A percentile compares a stretch with the other conserved stretches of the same genome.
Conservation (phyloP, 352 stramenopile genomes). For the Phytophthora pinifolia region DNA sequence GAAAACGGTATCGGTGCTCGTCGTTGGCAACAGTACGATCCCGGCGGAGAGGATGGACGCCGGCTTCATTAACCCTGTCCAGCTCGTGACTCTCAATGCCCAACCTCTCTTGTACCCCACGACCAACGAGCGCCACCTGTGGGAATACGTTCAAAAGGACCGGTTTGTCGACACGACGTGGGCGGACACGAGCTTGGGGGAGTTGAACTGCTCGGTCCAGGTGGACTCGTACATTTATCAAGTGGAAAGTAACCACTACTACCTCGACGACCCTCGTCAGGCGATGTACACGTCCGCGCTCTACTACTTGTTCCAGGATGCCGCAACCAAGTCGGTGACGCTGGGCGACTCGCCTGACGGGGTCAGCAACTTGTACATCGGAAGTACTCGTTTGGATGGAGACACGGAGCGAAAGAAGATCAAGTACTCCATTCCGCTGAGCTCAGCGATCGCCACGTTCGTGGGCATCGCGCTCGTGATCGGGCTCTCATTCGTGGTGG, state of each 20-base stretch:
- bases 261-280: constrained; percentile 41
- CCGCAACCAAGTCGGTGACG: constrained; percentile 31
- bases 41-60: constrained; percentile 16
- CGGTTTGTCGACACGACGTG: constrained; percentile 17
- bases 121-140: constrained; percentile 20
- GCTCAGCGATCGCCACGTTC: constrained; percentile 44
- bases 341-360: constrained; percentile 3
- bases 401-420: constrained; percentile 48
- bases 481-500: constrained; percentile 22
- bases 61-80: constrained; percentile 25
- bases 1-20: constrained; percentile 19
- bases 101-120: constrained; percentile 22
- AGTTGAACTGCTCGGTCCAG: constrained; percentile 37
- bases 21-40: constrained; percentile 27
- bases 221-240: constrained; percentile 53
- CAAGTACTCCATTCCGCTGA: constrained; percentile 43
- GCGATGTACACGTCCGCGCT: constrained; percentile 50
- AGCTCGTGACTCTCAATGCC: constrained; percentile 27
- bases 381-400: constrained; percentile 30
- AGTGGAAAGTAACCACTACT: constrained; percentile 48
- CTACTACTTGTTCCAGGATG: constrained; percentile 53
- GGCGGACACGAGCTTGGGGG: constrained; percentile 14
- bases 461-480: constrained; percentile 39
- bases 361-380: constrained; percentile 23
- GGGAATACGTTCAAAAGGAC: constrained; percentile 24